Base-by-base conservation (phyloP, 345 rosid genomes). In the Hirschfeldia incana region DNA sequence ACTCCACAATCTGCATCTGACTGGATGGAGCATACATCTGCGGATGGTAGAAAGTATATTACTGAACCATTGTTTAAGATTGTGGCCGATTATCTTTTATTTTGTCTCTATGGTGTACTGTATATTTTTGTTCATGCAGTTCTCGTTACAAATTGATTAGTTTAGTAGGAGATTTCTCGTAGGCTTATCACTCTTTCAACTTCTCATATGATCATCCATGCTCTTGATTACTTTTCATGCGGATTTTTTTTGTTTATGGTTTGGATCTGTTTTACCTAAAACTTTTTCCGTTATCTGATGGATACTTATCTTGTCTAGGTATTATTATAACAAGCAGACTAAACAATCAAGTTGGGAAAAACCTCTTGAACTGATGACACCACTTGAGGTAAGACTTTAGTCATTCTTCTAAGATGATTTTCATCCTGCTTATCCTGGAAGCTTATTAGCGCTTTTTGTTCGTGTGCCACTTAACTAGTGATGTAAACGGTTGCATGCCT, bases 341-440 rank as follows among this genome's bases (percentile, higher is more conserved):
- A 89, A 88, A 74, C 97, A 92, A 81, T 94, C 98, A 79, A 90
- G 94, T 82, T 94, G 98, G 98, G 98, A 94, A 81, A 94, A 94
- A 85, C 98, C 98, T 32, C 72, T 83, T 75, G 98, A 94, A 76
- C 84, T 94, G 85, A 94, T 94, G 98, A 89, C 98, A 73, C 90
- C 98, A 53, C 83, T 94, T 65, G 98, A 94, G 98, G 98, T 92
- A 78, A 86, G 91, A 9, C 26, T 27, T 70, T 49, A 79, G 49
- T 12, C 27, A 36, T 69, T 79, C 37, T 36, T 61, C 34, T 67
- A 32, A 46, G 17, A 73, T 73, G 55, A 49, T 11, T 60, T n/a
- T 59, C 5, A 0, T 26, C 15, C 30, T 73, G 37, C 68, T 26
- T 16, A 34, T 66, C 17, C 9, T 72, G 13, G 44, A 72, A 66